Evolutionary conservation across 192 early-diverging fungal genomes (phyloP).

Genomic region (Backusella circina): DNA sequence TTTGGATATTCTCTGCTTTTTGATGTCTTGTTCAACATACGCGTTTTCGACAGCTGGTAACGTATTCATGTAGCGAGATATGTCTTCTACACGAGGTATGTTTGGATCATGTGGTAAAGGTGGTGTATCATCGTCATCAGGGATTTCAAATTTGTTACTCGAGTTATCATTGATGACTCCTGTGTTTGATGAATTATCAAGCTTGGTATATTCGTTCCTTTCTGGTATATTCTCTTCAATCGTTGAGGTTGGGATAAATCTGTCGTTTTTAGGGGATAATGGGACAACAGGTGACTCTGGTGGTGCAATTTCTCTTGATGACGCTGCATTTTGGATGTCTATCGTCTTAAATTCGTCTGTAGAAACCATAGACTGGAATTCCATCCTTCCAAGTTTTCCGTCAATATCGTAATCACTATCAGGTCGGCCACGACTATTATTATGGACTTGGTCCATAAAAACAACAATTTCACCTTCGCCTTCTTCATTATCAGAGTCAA

Average conservation of each 20-base stretch:
- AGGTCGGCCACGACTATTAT: neutral
- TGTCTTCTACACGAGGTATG: neutral
- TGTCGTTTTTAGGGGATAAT: neutral
- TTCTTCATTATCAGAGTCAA: constrained; percentile 3
- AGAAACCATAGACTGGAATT: neutral
- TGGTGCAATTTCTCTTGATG: neutral
- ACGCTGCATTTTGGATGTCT: neutral
- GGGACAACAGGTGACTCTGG: neutral
- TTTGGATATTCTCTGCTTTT: neutral
- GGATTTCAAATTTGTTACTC: neutral
- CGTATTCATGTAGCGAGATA: constrained; percentile 5
- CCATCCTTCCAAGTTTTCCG: neutral
- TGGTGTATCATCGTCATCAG: neutral
- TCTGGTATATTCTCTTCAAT: neutral
- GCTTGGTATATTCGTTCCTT: neutral
- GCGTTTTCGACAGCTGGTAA: neutral
- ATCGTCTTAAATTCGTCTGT: neutral
- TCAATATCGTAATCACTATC: neutral
- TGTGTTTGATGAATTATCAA: neutral
- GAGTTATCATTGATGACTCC: neutral
- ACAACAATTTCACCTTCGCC: constrained; percentile 10
- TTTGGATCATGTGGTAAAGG: neutral
- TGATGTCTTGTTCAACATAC: neutral
- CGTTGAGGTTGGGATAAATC: neutral
- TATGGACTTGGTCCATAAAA: neutral